Evolutionary conservation across 768 basidiomycete species (phyloP).

Genomic region (Pleurotus eryngii): DNA sequence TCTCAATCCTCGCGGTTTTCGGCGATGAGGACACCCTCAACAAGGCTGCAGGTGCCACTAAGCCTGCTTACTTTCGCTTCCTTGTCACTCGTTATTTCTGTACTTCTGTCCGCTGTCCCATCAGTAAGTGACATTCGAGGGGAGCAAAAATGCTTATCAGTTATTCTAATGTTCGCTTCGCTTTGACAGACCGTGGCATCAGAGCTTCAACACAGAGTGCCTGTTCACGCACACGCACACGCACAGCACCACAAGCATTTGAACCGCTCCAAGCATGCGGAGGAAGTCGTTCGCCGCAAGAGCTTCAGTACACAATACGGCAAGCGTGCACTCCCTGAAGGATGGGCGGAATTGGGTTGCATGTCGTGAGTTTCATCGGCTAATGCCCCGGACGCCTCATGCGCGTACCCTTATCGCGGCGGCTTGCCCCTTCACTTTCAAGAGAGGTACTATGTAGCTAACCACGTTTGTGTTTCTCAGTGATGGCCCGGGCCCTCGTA

Average conservation of each 20-base stretch:
- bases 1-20: background rate
- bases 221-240: background rate
- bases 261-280: background rate
- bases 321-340: background rate
- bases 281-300: background rate
- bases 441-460: background rate
- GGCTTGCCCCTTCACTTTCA: background rate
- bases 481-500: constrained; percentile 5
- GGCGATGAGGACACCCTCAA: constrained; percentile 5
- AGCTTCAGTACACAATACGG: background rate
- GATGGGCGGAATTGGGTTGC: constrained; percentile 1
- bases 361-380: background rate
- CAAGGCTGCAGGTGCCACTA: constrained; percentile 5
- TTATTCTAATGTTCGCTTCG: background rate
- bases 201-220: background rate
- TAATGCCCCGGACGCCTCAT: no score
- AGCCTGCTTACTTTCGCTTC: constrained; percentile 8
- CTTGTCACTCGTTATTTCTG: constrained; percentile 3
- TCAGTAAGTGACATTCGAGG: constrained; percentile 3
- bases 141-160: background rate
- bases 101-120: background rate
- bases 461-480: background rate
- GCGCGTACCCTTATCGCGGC: no score
- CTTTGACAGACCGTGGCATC: constrained; percentile 6
- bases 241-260: background rate